phyloP scores from a whole-genome alignment of 345 rosid species.

The Lumnitzera littorea region DNA sequence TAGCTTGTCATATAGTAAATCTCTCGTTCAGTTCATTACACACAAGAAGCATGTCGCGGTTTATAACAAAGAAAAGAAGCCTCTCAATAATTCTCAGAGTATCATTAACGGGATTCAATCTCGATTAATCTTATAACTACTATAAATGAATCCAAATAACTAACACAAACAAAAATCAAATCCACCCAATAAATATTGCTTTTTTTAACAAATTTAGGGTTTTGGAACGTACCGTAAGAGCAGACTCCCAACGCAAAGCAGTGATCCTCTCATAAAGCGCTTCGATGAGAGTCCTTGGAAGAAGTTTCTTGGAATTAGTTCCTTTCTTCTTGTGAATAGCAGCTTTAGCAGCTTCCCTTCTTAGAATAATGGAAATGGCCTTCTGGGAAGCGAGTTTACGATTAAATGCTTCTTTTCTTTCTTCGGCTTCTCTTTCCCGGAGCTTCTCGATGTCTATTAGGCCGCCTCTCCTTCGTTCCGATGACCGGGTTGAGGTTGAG shows the following conservation, averaged over 20 bases:
- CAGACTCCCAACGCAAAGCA: slow-evolving; percentile 88
- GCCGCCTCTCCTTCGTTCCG: slow-evolving; percentile 22
- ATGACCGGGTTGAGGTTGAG: slow-evolving; percentile 9
- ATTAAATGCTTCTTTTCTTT: slow-evolving; percentile 47
- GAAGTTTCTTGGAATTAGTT: slow-evolving; percentile 59
- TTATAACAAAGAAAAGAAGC: no score
- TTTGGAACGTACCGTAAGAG: slow-evolving; percentile 47
- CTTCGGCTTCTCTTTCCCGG: slow-evolving; percentile 37
- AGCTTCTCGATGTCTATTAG: slow-evolving; percentile 25
- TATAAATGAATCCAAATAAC: background rate
- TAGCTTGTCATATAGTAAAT: no score
- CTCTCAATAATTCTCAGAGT: no score
- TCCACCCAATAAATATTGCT: background rate
- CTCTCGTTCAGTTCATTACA: no score
- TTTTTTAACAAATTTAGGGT: background rate
- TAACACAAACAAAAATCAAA: background rate
- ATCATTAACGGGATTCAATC: background rate
- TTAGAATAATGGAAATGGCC: slow-evolving; percentile 63
- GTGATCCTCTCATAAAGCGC: slow-evolving; percentile 80
- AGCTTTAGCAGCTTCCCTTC: slow-evolving; percentile 78
- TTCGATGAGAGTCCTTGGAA: slow-evolving; percentile 78
- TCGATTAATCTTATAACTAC: background rate
- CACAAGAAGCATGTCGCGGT: no score
- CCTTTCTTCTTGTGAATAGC: slow-evolving; percentile 76
- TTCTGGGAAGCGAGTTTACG: slow-evolving; percentile 72